Evolutionary conservation across 139 green algal genomes (phyloP), one percentile per base, ranked within the genome.

Genomic region (Chlamydomonas asymmetrica): DNA sequence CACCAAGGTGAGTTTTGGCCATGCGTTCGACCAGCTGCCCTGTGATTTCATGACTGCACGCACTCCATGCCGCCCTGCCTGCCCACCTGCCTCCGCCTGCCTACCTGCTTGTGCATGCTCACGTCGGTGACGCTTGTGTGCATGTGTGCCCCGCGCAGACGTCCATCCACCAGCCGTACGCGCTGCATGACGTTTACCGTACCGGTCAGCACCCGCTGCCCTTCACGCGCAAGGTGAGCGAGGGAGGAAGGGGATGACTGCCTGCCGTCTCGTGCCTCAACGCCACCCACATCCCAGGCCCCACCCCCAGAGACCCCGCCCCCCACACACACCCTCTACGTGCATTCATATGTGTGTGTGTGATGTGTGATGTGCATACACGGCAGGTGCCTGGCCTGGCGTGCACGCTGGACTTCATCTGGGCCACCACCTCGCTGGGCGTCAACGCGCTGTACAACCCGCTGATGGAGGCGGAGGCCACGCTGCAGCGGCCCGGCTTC

Each of bases 381-480:
- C 37, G 6, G 7, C 70, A 76, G 70, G 70, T 76, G 2, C 70
- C 70, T 40, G 23, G 56, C 18, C 56, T 76, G 29, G 56, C 70
- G 8, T 68, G 48, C 62, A 79, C 62, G 10, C 59, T 91, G 20
- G 85, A 90, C 73, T 90, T 88, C 74, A 52, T 90, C 1, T 90
- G 84, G 84, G 73, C 29, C 25, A 75, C 56, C 41, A 72, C 32
- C 48, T 41, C 72, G 4, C 25, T 82, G 52, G 69, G 63, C 31
- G 82, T 84, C 52, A 37, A 35, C 7, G 60, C 35, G 5, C 61
- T 79, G 48, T 79, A 79, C 73, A 29, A 45, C 39, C 73, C 73
- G 1, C 40, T 79, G 48, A 62, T 7, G 13, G 54, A 9, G 54
- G n/a, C n/a, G n/a, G n/a, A n/a, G n/a, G n/a, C n/a, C n/a, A n/a